Conservation (phyloP, 257 asterid species). For the Solanum megistacrolobum region DNA sequence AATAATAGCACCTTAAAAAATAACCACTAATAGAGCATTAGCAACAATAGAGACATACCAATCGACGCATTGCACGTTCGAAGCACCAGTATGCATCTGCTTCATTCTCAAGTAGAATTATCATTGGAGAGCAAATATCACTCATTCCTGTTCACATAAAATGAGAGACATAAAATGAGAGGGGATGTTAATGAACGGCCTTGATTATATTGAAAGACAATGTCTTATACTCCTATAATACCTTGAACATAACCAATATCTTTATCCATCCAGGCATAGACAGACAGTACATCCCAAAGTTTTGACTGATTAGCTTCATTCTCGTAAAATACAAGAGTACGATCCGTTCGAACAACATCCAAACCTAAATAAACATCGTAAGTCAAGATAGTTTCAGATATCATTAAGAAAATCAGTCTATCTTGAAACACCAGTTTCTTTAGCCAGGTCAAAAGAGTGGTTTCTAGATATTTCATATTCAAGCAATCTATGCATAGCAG, state of each 20-base stretch:
- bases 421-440: neutral
- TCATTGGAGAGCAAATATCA: slow-evolving; percentile 96
- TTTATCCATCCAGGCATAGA: slow-evolving; percentile 87
- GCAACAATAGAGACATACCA: slow-evolving; percentile 39
- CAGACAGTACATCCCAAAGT: slow-evolving; percentile 81
- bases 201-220: slow-evolving; percentile 4
- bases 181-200: slow-evolving; percentile 8
- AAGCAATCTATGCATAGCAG: neutral
- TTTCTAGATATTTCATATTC: neutral
- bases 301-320: slow-evolving; percentile 66
- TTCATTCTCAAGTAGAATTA: slow-evolving; percentile 75
- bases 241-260: slow-evolving; percentile 99
- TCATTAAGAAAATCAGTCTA: neutral
- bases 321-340: slow-evolving; percentile 69
- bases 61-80: slow-evolving; percentile 92
- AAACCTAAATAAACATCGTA: slow-evolving; percentile 40
- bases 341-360: slow-evolving; percentile 93
- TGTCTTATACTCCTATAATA: slow-evolving; percentile 16
- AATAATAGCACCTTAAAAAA: neutral
- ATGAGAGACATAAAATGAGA: slow-evolving; percentile 10
- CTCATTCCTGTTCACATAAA: slow-evolving; percentile 66
- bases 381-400: neutral
- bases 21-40: neutral
- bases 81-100: slow-evolving; percentile 99
- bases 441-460: neutral